Base-by-base conservation (phyloP, 495 filamentous ascomycete genomes). In the Daldinia childiae region DNA sequence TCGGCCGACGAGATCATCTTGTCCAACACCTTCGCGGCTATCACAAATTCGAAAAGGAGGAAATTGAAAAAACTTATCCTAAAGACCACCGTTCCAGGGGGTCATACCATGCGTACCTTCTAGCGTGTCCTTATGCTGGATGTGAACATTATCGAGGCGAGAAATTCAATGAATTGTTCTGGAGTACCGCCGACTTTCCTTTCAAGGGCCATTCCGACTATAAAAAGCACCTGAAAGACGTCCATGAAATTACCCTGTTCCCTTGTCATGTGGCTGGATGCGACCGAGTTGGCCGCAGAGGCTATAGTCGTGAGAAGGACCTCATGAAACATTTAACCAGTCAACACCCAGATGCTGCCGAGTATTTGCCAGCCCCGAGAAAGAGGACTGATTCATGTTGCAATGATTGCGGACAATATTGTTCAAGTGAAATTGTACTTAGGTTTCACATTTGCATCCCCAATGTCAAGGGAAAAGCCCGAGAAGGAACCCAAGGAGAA, bases 1-100 rank as follows among this genome's bases (percentile, higher is more conserved):
- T 83, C 59, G 74, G 69, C 21, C 77, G 80, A 21, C 74, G 63
- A 21, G 79, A 83, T 65, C 77, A 83, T 58, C 69, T 81, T 5
- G 57, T 66, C 12, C 78, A 82, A 34, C 81, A 82, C 66, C 64
- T 83, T 38, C 56, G 56, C 0, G 73, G 73, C 4, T 83, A 80
- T 45, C 81, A 83, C 60, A 72, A 79, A 48, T 72, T 73, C 29
- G 62, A 75, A 3, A 6, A 24, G 0, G 65, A 62, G 4, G 59
- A 74, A 48, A 73, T 78, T 7, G 19, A 55, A 3, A 55, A 55
- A 6, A 21, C 38, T 8, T 27, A 3, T 4, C 65, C 41, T n/a
- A n/a, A n/a, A n/a, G n/a, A n/a, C n/a, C n/a, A n/a, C n/a, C n/a
- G n/a, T n/a, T n/a, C n/a, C n/a, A n/a, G n/a, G n/a, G n/a, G n/a